phyloP scores from a whole-genome alignment of 306 rosid species.

The Begonia fuchsioides region DNA sequence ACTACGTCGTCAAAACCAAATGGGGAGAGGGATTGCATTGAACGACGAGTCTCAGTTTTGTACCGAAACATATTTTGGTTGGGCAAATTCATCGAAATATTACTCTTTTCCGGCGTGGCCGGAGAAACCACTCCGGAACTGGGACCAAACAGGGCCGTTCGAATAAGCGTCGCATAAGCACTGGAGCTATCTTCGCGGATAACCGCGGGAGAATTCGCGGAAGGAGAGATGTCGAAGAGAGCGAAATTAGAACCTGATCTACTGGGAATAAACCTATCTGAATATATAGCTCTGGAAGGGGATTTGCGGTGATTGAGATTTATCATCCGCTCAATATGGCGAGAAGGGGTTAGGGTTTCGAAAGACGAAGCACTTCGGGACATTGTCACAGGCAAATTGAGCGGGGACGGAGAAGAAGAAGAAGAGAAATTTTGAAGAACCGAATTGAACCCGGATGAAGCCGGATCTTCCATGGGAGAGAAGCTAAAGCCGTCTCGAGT shows the following conservation, averaged over 20 bases:
- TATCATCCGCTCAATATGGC: slow-evolving; percentile 63
- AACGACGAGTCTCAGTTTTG: slow-evolving; percentile 71
- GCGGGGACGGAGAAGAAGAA: slow-evolving; percentile 21
- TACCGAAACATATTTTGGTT: slow-evolving; percentile 78
- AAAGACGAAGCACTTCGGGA: slow-evolving; percentile 22
- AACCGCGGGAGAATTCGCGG: slow-evolving; percentile 20
- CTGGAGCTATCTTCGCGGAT: slow-evolving; percentile 56
- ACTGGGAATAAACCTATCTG: slow-evolving; percentile 84
- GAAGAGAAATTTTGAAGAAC: too few species aligned
- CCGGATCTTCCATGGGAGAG: too few species aligned
- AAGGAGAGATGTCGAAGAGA: slow-evolving; percentile 37
- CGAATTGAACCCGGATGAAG: too few species aligned
- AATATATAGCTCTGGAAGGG: slow-evolving; percentile 80
- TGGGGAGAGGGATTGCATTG: slow-evolving; percentile 74
- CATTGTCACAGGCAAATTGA: slow-evolving; percentile 24
- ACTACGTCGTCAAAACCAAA: slow-evolving; percentile 55
- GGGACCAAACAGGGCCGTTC: slow-evolving; percentile 71
- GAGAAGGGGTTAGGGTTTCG: slow-evolving; percentile 33
- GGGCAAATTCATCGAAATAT: slow-evolving; percentile 31
- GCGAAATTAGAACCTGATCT: slow-evolving; percentile 76
- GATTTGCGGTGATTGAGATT: slow-evolving; percentile 53
- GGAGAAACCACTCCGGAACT: slow-evolving; percentile 48
- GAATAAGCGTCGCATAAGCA: slow-evolving; percentile 54
- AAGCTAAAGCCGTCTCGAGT: too few species aligned
- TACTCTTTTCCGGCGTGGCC: slow-evolving; percentile 49